Evolutionary conservation across 2,329 filamentous ascomycete species (phyloP), one percentile per base, ranked within the genome.

Genomic region (Ceratocystis huliohia): DNA sequence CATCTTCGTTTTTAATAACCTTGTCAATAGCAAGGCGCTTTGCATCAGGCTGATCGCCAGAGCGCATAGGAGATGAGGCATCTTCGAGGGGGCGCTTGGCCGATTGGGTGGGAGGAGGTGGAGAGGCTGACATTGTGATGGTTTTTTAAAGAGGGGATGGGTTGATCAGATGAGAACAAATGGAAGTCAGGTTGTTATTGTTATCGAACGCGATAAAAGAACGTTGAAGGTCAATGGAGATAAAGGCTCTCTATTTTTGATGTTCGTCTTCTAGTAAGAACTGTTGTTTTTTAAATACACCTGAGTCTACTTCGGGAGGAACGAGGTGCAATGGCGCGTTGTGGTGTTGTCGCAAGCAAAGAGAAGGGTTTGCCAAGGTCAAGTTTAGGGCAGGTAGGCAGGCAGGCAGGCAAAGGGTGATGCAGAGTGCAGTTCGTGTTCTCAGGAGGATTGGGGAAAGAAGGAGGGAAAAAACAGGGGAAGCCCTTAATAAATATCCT

Each of bases 21-120:
- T 97, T 99, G 78, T 97, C 93, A 69, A 99, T 85, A 48, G 94
- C 94, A 62, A 91, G 94, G 71, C 94, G 89, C 80, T 99, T 99
- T 69, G 94, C 94, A 72, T 99, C 94, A 65, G 95, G 94, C 75
- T 96, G 92, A 73, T 97, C 94, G 74, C 85, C 91, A 48, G 88
- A 88, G 69, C 89, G 89, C 41, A 91, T 96, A 45, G 94, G 94
- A 8, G 94, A 99, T 20, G 94, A 97, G 74, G 97, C 94, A 81
- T 99, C 94, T 81, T 99, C 94, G 70, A 99, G 85, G 69, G 94
- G 94, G 74, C 94, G 91, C 84, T 99, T 99, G 69, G 84, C 80
- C 72, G 85, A 87, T 74, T 89, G 85, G 68, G 86, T 88, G 63
- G 84, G 84, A 69, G 81, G 80, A 69, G 81, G 78, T 37, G 84